These are phyloP conservation scores for Clavaria fumosa DNA, from an alignment of 768 basidiomycete genomes.

Conservation along the genomic window DNA sequence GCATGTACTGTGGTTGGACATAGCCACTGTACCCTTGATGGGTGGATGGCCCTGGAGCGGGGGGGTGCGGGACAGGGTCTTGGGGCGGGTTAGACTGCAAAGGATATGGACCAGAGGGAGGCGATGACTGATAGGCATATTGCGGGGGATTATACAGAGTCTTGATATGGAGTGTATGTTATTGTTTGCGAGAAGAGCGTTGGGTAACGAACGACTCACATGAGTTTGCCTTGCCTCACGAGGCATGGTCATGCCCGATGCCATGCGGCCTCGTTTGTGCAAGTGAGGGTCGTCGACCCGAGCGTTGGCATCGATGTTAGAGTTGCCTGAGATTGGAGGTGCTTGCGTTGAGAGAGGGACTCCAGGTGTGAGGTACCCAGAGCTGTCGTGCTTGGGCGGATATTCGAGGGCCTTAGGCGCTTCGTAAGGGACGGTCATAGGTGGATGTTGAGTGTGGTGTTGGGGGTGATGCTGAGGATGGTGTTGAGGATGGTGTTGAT, in stretches of 20 bases:
- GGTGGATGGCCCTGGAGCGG: conserved; percentile 19
- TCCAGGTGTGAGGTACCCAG: conserved; percentile 32
- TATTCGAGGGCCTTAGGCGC: conserved; percentile 24
- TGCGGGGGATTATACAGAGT: conserved; percentile 1
- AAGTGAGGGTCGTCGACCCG: conserved; percentile 26
- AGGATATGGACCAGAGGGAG: conserved; percentile 22
- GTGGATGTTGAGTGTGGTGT: conserved; percentile 35
- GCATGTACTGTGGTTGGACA: conserved; percentile 20
- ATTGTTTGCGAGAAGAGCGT: neutral
- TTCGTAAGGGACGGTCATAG: conserved; percentile 30
- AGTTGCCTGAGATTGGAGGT: conserved; percentile 23
- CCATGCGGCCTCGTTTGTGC: conserved; percentile 29
- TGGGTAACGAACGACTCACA: conserved; percentile 22
- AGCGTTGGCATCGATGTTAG: conserved; percentile 19
- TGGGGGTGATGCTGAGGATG: conserved; percentile 16
- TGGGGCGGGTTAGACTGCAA: conserved; percentile 28
- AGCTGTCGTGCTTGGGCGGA: conserved; percentile 33
- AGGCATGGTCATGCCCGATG: conserved; percentile 21
- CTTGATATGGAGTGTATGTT: conserved; percentile 8
- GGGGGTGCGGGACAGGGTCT: conserved; percentile 18
- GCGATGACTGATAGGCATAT: neutral
- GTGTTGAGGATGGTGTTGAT: conserved; percentile 12
- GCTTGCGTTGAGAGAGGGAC: conserved; percentile 31
- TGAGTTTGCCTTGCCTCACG: conserved; percentile 35
- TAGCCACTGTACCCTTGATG: conserved; percentile 23